phyloP scores from a whole-genome alignment of 768 basidiomycete genomes.

The Psilocybe subaeruginosa region DNA sequence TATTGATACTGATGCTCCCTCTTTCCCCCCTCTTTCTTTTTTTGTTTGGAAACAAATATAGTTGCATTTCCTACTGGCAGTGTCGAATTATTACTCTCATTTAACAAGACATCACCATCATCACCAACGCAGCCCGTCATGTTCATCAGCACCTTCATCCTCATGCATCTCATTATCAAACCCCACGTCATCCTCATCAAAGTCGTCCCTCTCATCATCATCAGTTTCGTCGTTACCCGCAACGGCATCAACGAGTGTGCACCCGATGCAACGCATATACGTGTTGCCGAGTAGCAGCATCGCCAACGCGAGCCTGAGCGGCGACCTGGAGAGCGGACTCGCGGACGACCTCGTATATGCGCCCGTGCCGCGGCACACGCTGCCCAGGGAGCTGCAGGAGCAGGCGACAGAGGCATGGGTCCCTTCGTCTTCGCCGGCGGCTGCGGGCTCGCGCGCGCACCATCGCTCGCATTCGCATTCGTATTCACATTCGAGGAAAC shows the following conservation, averaged over 20 bases:
- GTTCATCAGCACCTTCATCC: slow-evolving; percentile 15
- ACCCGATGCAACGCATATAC: slow-evolving; percentile 60
- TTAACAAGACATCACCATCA: slow-evolving; percentile 45
- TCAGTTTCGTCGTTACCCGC: slow-evolving; percentile 12
- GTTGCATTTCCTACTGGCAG: slow-evolving; percentile 78
- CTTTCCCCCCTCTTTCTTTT: not conserved
- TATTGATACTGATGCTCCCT: not conserved
- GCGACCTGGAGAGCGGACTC: slow-evolving; percentile 18
- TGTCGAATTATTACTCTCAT: slow-evolving; percentile 66
- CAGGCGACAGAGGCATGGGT: slow-evolving; percentile 75
- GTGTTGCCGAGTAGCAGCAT: slow-evolving; percentile 48
- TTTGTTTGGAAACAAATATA: slow-evolving; percentile 25
- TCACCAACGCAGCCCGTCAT: slow-evolving; percentile 21
- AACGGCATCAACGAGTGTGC: slow-evolving; percentile 24
- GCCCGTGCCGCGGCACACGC: slow-evolving; percentile 60
- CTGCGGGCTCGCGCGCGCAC: not conserved
- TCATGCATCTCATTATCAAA: slow-evolving; percentile 16
- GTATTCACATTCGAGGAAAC: slow-evolving; percentile 12
- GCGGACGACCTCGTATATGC: slow-evolving; percentile 61
- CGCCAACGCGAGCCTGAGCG: slow-evolving; percentile 10
- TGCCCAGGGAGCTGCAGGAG: slow-evolving; percentile 57
- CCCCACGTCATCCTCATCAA: slow-evolving; percentile 11
- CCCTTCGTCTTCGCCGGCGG: slow-evolving; percentile 29
- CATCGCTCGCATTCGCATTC: not conserved
- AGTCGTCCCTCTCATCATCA: slow-evolving; percentile 4